Conservation (phyloP, 495 filamentous ascomycete genomes). For the Melanomma pulvis-pyrius region DNA sequence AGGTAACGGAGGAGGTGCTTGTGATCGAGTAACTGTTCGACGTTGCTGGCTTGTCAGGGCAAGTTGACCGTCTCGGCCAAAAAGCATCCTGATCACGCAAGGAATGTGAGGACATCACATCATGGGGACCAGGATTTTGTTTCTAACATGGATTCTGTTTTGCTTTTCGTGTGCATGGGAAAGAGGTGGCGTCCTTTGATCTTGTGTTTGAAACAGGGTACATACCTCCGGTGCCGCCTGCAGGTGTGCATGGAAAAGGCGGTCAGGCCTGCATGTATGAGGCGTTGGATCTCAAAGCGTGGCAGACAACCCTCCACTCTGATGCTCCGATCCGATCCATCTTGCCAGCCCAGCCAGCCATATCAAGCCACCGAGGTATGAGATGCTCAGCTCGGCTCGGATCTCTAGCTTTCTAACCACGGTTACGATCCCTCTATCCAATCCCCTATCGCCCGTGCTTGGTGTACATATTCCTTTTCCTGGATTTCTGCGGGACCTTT, state of each 20-base stretch:
- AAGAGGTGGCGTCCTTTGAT: neutral
- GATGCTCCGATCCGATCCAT: neutral
- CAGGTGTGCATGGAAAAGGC: neutral
- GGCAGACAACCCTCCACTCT: too few species aligned
- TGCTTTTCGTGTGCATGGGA: neutral
- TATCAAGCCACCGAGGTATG: neutral
- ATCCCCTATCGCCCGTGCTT: too few species aligned
- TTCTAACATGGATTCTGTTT: neutral
- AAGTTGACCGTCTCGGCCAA: neutral
- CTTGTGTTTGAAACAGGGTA: neutral
- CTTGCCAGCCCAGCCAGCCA: neutral
- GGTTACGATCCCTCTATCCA: too few species aligned
- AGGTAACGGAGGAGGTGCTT: constrained; percentile 62
- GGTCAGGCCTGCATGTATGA: neutral
- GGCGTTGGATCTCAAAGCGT: neutral
- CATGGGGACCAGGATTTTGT: neutral
- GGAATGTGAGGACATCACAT: neutral
- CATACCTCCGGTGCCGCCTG: neutral
- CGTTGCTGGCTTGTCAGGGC: neutral
- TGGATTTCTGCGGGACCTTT: too few species aligned
- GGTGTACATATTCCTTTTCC: too few species aligned
- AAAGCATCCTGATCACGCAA: neutral
- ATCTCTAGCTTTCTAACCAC: too few species aligned
- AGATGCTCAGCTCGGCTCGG: too few species aligned
- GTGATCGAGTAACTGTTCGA: constrained; percentile 52